Evolutionary conservation across 2,329 filamentous ascomycete genomes (phyloP).

Genomic region (Macroventuria anomochaeta): DNA sequence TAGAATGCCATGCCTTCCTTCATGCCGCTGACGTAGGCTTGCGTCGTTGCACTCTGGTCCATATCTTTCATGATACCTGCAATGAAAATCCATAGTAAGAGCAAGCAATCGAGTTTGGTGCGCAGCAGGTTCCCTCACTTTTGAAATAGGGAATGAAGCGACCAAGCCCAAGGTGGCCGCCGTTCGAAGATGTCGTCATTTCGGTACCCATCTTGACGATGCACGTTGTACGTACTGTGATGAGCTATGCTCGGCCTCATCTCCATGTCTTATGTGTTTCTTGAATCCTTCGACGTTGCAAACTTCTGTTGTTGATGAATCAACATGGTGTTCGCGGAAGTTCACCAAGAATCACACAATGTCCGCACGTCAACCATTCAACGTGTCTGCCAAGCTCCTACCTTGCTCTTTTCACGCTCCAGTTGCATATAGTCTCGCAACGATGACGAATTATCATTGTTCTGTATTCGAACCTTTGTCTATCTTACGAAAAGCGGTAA

Average conservation of each 20-base stretch:
- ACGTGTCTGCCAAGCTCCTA: not conserved
- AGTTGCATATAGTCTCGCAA: not conserved
- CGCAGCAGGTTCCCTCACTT: constrained; percentile 9
- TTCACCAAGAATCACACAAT: constrained; percentile 17
- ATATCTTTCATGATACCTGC: constrained; percentile 19
- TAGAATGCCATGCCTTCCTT: constrained; percentile 20
- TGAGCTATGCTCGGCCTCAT: no score
- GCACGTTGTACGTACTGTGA: not conserved
- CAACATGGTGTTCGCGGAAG: constrained; percentile 11
- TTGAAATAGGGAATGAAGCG: constrained; percentile 11
- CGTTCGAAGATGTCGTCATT: not conserved
- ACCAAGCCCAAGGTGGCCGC: not conserved
- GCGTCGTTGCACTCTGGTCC: constrained; percentile 15
- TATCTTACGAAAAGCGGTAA: not conserved
- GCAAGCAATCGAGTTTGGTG: constrained; percentile 16
- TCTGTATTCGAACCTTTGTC: not conserved
- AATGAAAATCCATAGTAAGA: constrained; percentile 20
- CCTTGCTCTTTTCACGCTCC: not conserved
- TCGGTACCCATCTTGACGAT: not conserved
- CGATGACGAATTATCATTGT: not conserved
- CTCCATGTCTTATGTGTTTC: not conserved
- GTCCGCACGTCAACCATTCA: not conserved
- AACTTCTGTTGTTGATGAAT: not conserved
- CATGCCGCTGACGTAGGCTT: constrained; percentile 24
- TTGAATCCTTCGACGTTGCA: not conserved